These are phyloP conservation scores for Pyrenochaeta sp. DNA, from an alignment of 2,329 filamentous ascomycete species.

Conservation along the genomic window DNA sequence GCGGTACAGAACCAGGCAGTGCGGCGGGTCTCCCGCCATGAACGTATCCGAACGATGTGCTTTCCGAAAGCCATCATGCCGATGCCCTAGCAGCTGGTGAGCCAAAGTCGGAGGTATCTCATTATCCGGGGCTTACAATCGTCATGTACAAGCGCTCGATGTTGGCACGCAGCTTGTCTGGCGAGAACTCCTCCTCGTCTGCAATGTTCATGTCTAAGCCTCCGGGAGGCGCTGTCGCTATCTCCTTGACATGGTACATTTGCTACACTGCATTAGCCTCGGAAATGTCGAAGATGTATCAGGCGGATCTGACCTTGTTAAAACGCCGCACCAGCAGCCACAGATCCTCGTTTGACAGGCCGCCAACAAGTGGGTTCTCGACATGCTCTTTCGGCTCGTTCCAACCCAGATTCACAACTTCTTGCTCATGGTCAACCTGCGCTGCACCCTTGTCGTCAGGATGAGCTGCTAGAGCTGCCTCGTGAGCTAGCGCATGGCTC, in stretches of 20 bases:
- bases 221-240: constrained; percentile 67
- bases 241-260: constrained; percentile 76
- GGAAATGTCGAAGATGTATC: background rate
- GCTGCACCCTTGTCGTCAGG: constrained; percentile 54
- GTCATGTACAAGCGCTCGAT: constrained; percentile 85
- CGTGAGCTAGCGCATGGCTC: constrained; percentile 58
- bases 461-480: constrained; percentile 45
- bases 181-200: constrained; percentile 84
- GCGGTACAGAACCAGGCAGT: constrained; percentile 72
- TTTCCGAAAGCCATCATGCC: constrained; percentile 72
- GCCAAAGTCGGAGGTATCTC: background rate
- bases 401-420: constrained; percentile 75
- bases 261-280: constrained; percentile 54
- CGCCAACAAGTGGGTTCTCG: constrained; percentile 68
- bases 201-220: constrained; percentile 81
- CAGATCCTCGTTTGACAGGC: constrained; percentile 74
- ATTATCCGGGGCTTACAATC: constrained; percentile 55
- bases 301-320: constrained; percentile 66
- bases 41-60: constrained; percentile 77
- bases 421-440: constrained; percentile 54
- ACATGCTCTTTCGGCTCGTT: constrained; percentile 67
- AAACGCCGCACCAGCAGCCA: constrained; percentile 77
- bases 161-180: constrained; percentile 81
- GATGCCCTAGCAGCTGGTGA: constrained; percentile 57
- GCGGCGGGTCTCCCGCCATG: constrained; percentile 77